Conservation (phyloP, 805 yeast genomes). For the Peterozyma xylosa region DNA sequence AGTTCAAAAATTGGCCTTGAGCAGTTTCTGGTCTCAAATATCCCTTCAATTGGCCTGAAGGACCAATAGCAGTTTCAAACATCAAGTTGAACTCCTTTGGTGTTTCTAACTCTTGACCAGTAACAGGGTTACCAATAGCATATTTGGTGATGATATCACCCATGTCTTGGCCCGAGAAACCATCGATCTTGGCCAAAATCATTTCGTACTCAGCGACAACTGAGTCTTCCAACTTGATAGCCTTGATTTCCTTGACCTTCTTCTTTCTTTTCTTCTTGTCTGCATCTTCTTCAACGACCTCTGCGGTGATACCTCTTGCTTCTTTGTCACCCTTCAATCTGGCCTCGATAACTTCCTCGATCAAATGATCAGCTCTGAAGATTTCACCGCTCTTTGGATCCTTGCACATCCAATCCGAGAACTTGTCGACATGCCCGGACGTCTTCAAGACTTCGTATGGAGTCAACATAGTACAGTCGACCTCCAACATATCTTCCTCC, state of each 20-base stretch:
- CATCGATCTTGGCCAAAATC: conserved; percentile 90
- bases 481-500: conserved; percentile 98
- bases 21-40: conserved; percentile 98
- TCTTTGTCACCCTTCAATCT: conserved; percentile 95
- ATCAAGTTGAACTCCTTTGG: conserved; percentile 95
- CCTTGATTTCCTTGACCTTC: conserved; percentile 93
- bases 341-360: conserved; percentile 95
- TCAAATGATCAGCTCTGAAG: conserved; percentile 96
- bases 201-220: conserved; percentile 75
- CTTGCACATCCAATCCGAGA: conserved; percentile 98
- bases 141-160: conserved; percentile 82
- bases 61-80: conserved; percentile 99
- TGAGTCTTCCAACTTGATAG: conserved; percentile 75
- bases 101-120: conserved; percentile 76
- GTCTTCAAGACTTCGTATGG: conserved; percentile 97
- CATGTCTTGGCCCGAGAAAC: conserved; percentile 85
- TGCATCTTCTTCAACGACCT: conserved; percentile 62
- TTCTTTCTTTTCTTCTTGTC: conserved; percentile 82
- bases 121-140: conserved; percentile 86
- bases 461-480: conserved; percentile 95
- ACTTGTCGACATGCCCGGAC: conserved; percentile 98
- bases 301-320: conserved; percentile 80
- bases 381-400: conserved; percentile 96
- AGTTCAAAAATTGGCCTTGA: conserved; percentile 97
- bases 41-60: conserved; percentile 94